Percentiles rank a stretch among this genome's conserved stretches.
phyloP scores from a whole-genome alignment of 768 basidiomycete species.

The Thelephora aurantiotincta region DNA sequence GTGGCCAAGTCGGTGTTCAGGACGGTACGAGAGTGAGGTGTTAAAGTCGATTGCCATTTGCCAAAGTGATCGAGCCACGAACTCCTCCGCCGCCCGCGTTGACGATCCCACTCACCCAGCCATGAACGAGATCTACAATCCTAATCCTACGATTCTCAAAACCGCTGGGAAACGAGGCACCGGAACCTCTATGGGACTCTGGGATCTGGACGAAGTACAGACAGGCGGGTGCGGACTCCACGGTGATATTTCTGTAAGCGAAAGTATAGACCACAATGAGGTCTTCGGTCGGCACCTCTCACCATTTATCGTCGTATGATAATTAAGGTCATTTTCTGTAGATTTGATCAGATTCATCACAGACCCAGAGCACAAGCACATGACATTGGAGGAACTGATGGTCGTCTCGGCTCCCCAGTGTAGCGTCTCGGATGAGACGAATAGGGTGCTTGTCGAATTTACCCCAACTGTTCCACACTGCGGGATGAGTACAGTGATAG shows the following conservation, averaged over 20 bases:
- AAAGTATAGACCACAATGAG: conserved; percentile 83
- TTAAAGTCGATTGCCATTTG: no score
- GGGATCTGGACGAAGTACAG: conserved; percentile 29
- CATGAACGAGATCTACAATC: conserved; percentile 68
- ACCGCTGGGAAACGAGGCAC: conserved; percentile 30
- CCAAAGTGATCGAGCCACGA: no score
- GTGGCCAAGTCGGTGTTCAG: no score
- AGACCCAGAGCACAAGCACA: conserved; percentile 89
- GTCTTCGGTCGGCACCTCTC: conserved; percentile 58
- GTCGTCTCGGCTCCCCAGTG: conserved; percentile 82
- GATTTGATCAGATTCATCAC: conserved; percentile 87
- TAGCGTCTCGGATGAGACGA: conserved; percentile 27
- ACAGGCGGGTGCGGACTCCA: conserved; percentile 13
- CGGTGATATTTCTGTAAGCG: conserved; percentile 26
- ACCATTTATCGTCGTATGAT: not conserved
- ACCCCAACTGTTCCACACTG: conserved; percentile 98
- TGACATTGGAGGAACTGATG: conserved; percentile 83
- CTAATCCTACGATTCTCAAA: conserved; percentile 75
- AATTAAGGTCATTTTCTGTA: conserved; percentile 18
- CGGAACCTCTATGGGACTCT: conserved; percentile 28
- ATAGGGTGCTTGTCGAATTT: conserved; percentile 76
- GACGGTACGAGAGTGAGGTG: no score
- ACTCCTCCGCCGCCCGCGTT: no score
- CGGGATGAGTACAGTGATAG: conserved; percentile 94
- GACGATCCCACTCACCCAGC: not conserved